phyloP scores from a whole-genome alignment of 176 grass and related monocot species.

The Rhipidocladum racemiflorum region DNA sequence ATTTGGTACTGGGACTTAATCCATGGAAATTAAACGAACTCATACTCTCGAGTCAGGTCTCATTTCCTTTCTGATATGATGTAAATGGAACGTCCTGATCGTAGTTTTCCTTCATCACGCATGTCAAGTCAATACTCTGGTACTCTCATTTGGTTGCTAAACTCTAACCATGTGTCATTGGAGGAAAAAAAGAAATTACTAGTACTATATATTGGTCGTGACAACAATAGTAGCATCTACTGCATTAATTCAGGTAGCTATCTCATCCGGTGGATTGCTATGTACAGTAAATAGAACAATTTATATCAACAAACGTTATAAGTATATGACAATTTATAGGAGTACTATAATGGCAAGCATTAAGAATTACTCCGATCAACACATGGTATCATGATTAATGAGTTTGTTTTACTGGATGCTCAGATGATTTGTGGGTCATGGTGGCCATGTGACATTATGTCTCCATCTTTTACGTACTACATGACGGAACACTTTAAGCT shows the following conservation, averaged over 20 bases:
- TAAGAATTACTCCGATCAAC: constrained; percentile 5
- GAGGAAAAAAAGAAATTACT: not conserved
- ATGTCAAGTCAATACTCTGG: not conserved
- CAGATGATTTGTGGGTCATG: constrained; percentile 19
- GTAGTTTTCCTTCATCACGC: not conserved
- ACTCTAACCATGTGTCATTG: not conserved
- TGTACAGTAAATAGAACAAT: not conserved
- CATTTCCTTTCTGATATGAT: not conserved
- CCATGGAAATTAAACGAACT: not conserved
- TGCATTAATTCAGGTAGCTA: not conserved
- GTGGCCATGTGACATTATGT: constrained; percentile 46
- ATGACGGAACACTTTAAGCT: not conserved
- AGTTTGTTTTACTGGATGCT: constrained; percentile 15
- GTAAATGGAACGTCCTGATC: not conserved
- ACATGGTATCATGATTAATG: constrained; percentile 16
- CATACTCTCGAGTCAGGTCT: not conserved
- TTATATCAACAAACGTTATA: not conserved
- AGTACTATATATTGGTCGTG: not conserved
- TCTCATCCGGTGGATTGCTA: not conserved
- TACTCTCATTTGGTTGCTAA: not conserved
- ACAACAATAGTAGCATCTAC: not conserved
- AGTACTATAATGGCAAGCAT: not conserved
- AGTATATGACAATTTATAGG: not conserved
- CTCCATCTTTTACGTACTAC: constrained; percentile 26
- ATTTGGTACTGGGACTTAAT: not conserved